phyloP scores from a whole-genome alignment of 2,329 filamentous ascomycete genomes.

The Neurospora sp. region DNA sequence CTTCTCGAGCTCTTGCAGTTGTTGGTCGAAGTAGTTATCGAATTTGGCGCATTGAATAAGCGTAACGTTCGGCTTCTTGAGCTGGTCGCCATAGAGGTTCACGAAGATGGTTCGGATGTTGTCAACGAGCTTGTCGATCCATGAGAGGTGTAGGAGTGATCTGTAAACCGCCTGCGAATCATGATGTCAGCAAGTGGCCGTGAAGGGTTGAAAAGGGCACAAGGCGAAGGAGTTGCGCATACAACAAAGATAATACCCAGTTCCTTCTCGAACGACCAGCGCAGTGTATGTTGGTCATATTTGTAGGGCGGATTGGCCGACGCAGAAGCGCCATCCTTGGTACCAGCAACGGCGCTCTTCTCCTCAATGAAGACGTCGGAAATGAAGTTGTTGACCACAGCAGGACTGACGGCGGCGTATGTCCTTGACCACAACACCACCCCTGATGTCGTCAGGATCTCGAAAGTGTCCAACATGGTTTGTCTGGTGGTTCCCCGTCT shows the following conservation, averaged over 20 bases:
- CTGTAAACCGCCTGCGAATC: constrained; percentile 80
- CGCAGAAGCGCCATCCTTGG: constrained; percentile 50
- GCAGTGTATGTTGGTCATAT: constrained; percentile 87
- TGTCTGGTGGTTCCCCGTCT: not conserved
- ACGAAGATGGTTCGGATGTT: constrained; percentile 90
- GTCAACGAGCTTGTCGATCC: constrained; percentile 94
- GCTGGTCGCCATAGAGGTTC: constrained; percentile 78
- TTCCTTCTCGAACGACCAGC: constrained; percentile 90
- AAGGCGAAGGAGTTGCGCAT: constrained; percentile 24
- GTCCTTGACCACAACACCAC: constrained; percentile 94
- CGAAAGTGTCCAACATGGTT: constrained; percentile 87
- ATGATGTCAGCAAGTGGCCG: constrained; percentile 7
- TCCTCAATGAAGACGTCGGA: constrained; percentile 97
- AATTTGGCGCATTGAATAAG: constrained; percentile 71
- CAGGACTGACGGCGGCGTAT: constrained; percentile 69
- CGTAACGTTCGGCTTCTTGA: constrained; percentile 71
- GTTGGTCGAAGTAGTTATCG: constrained; percentile 89
- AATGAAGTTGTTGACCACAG: constrained; percentile 89
- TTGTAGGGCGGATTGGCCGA: constrained; percentile 66
- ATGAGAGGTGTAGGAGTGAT: constrained; percentile 85
- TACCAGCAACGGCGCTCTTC: constrained; percentile 54
- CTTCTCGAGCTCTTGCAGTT: constrained; percentile 71
- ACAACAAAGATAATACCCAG: constrained; percentile 93
- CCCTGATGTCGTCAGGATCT: constrained; percentile 90
- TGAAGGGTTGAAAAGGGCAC: not conserved